phyloP scores from a whole-genome alignment of 352 stramenopile species.

The Phytophthora citricola region DNA sequence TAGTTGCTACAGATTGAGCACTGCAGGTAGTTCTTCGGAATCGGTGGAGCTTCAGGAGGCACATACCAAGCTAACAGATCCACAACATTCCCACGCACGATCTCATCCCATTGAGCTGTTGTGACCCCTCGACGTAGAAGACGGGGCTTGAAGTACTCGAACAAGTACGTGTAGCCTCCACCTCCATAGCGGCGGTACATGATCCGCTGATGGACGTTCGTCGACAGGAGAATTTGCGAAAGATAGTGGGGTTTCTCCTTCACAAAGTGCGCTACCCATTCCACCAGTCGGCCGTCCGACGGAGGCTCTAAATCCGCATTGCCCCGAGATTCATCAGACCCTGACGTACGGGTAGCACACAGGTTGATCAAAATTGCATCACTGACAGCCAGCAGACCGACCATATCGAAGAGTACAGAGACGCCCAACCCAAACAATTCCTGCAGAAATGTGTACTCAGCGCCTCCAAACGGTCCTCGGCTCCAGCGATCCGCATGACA shows the following conservation, averaged over 20 bases:
- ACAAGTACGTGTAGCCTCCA: slow-evolving; percentile 68
- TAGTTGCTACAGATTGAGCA: slow-evolving; percentile 76
- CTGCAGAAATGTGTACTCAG: slow-evolving; percentile 43
- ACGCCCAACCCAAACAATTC: slow-evolving; percentile 48
- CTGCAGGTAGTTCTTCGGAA: slow-evolving; percentile 76
- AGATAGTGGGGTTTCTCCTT: slow-evolving; percentile 31
- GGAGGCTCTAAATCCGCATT: slow-evolving; percentile 36
- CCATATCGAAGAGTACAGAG: slow-evolving; percentile 65
- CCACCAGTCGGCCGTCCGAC: slow-evolving; percentile 49
- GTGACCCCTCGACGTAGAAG: slow-evolving; percentile 46
- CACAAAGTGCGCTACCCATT: slow-evolving; percentile 44
- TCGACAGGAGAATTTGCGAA: slow-evolving; percentile 65
- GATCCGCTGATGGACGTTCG: slow-evolving; percentile 65
- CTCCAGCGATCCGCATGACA: slow-evolving; percentile 80
- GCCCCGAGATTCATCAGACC: neutral
- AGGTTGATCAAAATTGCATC: slow-evolving; percentile 56
- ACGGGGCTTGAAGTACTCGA: slow-evolving; percentile 55
- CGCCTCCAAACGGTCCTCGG: slow-evolving; percentile 17
- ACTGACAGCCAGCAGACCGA: slow-evolving; percentile 71
- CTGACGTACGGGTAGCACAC: slow-evolving; percentile 4
- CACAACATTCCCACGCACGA: slow-evolving; percentile 54
- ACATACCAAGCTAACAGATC: slow-evolving; percentile 70
- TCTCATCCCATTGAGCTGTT: slow-evolving; percentile 44
- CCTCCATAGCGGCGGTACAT: slow-evolving; percentile 78
- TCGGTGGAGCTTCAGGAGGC: slow-evolving; percentile 50